phyloP scores from a whole-genome alignment of 2,329 filamentous ascomycete genomes.

The Septoria petroselini region DNA sequence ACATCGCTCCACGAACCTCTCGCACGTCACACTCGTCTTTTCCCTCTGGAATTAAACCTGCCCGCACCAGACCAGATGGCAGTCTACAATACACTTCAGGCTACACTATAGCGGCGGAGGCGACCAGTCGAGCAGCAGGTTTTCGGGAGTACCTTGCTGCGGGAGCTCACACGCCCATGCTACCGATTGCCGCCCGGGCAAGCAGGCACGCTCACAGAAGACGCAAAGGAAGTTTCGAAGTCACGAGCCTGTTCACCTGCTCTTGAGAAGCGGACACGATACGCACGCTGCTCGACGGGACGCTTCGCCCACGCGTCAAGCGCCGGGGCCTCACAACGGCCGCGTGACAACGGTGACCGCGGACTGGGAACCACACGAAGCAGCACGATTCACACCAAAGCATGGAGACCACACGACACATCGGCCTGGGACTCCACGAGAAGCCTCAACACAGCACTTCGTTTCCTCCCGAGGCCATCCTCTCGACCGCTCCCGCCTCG shows the following conservation, averaged over 20 bases:
- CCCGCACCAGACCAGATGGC: background rate
- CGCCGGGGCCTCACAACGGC: background rate
- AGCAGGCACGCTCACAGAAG: background rate
- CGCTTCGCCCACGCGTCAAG: background rate
- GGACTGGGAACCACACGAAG: background rate
- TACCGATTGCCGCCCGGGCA: background rate
- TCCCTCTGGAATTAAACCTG: background rate
- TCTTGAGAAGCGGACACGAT: background rate
- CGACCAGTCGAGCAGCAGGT: background rate
- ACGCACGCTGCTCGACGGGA: background rate
- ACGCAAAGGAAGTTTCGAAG: background rate
- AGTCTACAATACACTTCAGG: background rate
- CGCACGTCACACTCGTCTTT: background rate
- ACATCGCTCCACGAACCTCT: background rate
- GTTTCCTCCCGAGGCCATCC: slow-evolving; percentile 24
- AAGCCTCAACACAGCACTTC: background rate
- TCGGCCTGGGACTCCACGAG: slow-evolving; percentile 18
- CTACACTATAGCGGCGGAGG: background rate
- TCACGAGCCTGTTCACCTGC: slow-evolving; percentile 2
- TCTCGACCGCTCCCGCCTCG: slow-evolving; percentile 37
- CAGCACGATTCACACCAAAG: background rate
- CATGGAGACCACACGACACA: slow-evolving; percentile 14
- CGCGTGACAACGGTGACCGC: slow-evolving; percentile 1
- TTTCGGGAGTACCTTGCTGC: background rate
- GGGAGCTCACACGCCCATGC: background rate